Conservation (phyloP, 2,329 filamentous ascomycete species). For the Aureobasidium sp. region DNA sequence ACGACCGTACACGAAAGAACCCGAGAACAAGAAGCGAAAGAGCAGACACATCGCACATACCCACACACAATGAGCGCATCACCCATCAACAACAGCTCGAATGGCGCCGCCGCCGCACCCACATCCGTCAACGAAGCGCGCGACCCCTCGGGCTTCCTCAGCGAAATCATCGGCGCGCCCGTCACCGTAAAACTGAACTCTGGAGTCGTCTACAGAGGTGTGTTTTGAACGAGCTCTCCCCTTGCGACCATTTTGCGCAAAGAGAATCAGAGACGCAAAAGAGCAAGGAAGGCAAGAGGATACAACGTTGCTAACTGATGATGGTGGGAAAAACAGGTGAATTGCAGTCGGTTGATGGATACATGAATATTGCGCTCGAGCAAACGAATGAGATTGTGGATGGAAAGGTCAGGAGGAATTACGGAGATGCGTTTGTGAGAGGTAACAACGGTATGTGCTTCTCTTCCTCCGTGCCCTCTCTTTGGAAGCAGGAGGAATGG, state of each 20-base stretch:
- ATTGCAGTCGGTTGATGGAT: conserved; percentile 92
- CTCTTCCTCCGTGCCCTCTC: no score
- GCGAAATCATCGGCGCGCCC: conserved; percentile 86
- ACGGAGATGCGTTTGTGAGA: conserved; percentile 90
- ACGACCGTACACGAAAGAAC: no score
- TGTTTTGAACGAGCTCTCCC: not conserved
- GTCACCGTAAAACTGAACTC: conserved; percentile 98
- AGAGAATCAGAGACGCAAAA: not conserved
- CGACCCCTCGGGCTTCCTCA: conserved; percentile 87
- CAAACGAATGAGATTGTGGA: conserved; percentile 90
- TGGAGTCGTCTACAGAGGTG: conserved; percentile 96
- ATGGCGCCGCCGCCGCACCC: not conserved
- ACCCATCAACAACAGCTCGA: not conserved
- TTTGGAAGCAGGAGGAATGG: not conserved
- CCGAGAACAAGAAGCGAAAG: not conserved
- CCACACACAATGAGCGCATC: conserved; percentile 1
- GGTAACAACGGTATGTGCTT: conserved; percentile 74
- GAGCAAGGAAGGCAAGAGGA: not conserved
- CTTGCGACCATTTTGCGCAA: not conserved
- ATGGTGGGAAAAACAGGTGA: conserved; percentile 53
- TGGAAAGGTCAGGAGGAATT: conserved; percentile 69
- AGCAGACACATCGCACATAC: not conserved
- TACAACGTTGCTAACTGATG: no score
- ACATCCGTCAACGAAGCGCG: conserved; percentile 52
- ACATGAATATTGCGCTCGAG: conserved; percentile 99